phyloP scores from a whole-genome alignment of 2,329 filamentous ascomycete genomes.

The Acrocalymma vagum region DNA sequence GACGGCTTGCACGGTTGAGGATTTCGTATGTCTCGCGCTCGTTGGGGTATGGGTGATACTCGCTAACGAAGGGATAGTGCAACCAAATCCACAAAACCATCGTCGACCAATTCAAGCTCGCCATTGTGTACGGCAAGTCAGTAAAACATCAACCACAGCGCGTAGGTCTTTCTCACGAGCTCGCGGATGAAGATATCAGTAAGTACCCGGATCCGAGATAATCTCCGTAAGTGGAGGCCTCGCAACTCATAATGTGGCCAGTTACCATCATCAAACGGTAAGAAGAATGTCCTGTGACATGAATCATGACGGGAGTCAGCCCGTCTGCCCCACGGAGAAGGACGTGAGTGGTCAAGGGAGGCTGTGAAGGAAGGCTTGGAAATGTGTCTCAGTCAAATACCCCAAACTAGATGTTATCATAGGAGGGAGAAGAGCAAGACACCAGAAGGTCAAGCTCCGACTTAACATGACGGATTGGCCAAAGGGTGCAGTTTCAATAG shows the following conservation, averaged over 20 bases:
- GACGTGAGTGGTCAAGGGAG: conserved; percentile 33
- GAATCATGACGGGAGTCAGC: conserved; percentile 27
- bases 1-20: conserved; percentile 87
- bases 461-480: conserved; percentile 42
- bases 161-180: conserved; percentile 88
- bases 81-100: conserved; percentile 97
- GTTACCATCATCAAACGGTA: conserved; percentile 55
- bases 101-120: conserved; percentile 92
- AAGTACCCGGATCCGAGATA: conserved; percentile 48
- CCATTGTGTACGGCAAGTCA: conserved; percentile 96
- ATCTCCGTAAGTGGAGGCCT: conserved; percentile 13
- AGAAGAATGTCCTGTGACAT: conserved; percentile 24
- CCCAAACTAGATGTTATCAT: conserved; percentile 35
- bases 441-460: conserved; percentile 34
- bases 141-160: conserved; percentile 99
- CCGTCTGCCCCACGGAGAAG: conserved; percentile 24
- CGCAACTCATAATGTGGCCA: conserved; percentile 38
- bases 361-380: conserved; percentile 37
- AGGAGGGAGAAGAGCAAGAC: conserved; percentile 38
- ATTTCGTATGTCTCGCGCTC: conserved; percentile 77
- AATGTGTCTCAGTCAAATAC: conserved; percentile 40
- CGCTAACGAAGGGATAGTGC: conserved; percentile 69
- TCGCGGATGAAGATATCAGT: conserved; percentile 98
- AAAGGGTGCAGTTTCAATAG: conserved; percentile 39
- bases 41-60: conserved; percentile 13